These are phyloP conservation scores for Ogataea henricii DNA, from an alignment of 805 yeast species.

Conservation along the genomic window DNA sequence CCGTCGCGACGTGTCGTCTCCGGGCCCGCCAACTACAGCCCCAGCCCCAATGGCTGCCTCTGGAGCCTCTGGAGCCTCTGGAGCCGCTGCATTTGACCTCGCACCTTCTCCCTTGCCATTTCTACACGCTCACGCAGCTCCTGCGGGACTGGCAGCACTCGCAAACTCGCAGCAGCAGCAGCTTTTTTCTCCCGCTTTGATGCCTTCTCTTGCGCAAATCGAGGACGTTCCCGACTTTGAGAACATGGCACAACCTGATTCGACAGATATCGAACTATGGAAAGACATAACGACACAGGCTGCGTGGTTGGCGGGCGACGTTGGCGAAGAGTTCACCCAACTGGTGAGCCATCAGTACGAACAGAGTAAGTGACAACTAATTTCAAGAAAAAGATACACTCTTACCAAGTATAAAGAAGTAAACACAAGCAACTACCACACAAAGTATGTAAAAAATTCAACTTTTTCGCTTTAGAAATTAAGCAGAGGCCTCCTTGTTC, in stretches of 20 bases:
- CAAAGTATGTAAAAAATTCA: conserved; percentile 8
- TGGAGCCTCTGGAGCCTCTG: not conserved
- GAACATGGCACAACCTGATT: conserved; percentile 34
- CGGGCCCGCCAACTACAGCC: not conserved
- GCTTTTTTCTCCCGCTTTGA: conserved; percentile 31
- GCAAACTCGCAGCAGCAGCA: conserved; percentile 7
- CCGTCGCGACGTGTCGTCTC: not conserved
- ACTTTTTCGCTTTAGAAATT: conserved; percentile 7
- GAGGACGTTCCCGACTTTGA: conserved; percentile 40
- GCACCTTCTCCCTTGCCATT: not conserved
- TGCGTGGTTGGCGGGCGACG: conserved; percentile 61
- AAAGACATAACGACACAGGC: conserved; percentile 77
- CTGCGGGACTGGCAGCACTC: not conserved
- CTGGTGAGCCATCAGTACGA: conserved; percentile 9
- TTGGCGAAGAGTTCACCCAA: conserved; percentile 39
- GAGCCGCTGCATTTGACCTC: not conserved
- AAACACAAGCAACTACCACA: conserved; percentile 10
- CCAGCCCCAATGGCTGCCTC: no score
- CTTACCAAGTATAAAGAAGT: conserved; percentile 9
- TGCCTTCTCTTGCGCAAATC: conserved; percentile 35
- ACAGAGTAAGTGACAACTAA: not conserved
- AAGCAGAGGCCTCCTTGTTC: conserved; percentile 42
- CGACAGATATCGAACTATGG: conserved; percentile 62
- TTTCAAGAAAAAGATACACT: conserved; percentile 3
- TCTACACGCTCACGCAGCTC: not conserved